Evolutionary conservation across 139 green algal genomes (phyloP).

Genomic region (Chlorella sp.): DNA sequence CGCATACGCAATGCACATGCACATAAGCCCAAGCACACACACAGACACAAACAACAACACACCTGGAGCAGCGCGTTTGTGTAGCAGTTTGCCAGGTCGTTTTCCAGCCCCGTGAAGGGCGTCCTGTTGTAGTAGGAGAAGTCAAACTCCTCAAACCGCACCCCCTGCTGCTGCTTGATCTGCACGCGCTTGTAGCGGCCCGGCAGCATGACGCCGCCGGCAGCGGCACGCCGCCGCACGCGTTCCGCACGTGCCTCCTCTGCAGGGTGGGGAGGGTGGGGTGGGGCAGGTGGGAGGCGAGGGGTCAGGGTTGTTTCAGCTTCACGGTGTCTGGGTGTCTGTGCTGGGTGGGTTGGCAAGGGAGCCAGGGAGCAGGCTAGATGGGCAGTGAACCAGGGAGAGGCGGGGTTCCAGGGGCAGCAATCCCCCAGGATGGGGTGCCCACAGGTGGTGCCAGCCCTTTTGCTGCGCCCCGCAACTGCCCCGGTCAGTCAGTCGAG

Average conservation of each 20-base stretch:
- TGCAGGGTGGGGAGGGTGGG: background rate
- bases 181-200: slow-evolving; percentile 67
- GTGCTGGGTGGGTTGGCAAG: background rate
- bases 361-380: background rate
- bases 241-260: slow-evolving; percentile 43
- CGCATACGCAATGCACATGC: too few relatives aligned
- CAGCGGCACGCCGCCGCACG: slow-evolving; percentile 40
- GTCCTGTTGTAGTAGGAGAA: slow-evolving; percentile 89
- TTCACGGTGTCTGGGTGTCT: background rate
- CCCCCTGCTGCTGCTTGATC: slow-evolving; percentile 62
- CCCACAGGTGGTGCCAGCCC: too few relatives aligned
- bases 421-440: too few relatives aligned
- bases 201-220: slow-evolving; percentile 70
- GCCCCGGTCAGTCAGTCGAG: background rate
- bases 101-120: slow-evolving; percentile 93
- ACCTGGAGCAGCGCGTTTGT: slow-evolving; percentile 94
- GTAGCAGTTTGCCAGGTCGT: slow-evolving; percentile 94
- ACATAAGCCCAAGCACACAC: background rate
- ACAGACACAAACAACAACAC: background rate
- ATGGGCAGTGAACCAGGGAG: too few relatives aligned
- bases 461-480: background rate
- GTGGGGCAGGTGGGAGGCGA: background rate
- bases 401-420: too few relatives aligned
- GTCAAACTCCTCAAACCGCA: slow-evolving; percentile 85
- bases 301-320: background rate